These are phyloP conservation scores for Elsinoe batatas DNA, from an alignment of 2,329 filamentous ascomycete species.

Conservation along the genomic window DNA sequence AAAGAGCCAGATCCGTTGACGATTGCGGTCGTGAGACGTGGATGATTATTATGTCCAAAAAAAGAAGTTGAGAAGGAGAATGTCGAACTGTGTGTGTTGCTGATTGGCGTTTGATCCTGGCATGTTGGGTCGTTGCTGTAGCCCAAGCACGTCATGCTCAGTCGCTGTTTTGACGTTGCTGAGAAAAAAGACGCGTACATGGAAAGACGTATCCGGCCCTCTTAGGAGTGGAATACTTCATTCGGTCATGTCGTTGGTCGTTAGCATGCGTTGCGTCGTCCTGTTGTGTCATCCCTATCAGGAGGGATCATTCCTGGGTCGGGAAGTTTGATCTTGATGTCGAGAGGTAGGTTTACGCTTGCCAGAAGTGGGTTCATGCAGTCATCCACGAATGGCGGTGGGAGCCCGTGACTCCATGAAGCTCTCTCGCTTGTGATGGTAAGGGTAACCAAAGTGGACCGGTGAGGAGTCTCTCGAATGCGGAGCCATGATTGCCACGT, in stretches of 20 bases:
- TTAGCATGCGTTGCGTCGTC: neutral
- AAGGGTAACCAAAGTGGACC: slow-evolving; percentile 29
- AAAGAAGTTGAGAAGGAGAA: neutral
- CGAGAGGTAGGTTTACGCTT: neutral
- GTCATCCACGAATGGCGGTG: slow-evolving; percentile 29
- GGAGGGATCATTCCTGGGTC: neutral
- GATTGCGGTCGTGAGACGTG: neutral
- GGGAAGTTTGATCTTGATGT: neutral
- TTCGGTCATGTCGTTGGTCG: slow-evolving; percentile 1
- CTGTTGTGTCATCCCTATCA: neutral
- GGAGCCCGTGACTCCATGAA: slow-evolving; percentile 27
- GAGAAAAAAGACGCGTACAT: neutral
- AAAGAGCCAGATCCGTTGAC: slow-evolving; percentile 3
- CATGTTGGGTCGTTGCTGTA: neutral
- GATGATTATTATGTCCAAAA: neutral
- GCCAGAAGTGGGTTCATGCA: neutral
- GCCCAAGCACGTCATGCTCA: neutral
- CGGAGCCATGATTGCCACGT: slow-evolving; percentile 18
- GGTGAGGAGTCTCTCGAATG: slow-evolving; percentile 24
- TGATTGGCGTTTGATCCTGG: neutral
- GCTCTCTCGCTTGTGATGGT: slow-evolving; percentile 25
- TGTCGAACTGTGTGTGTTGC: neutral
- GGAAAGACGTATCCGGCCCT: neutral
- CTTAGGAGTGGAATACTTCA: neutral
- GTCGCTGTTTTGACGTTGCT: slow-evolving; percentile 8